phyloP scores from a whole-genome alignment of 495 filamentous ascomycete genomes.

The Recurvomyces mirabilis region DNA sequence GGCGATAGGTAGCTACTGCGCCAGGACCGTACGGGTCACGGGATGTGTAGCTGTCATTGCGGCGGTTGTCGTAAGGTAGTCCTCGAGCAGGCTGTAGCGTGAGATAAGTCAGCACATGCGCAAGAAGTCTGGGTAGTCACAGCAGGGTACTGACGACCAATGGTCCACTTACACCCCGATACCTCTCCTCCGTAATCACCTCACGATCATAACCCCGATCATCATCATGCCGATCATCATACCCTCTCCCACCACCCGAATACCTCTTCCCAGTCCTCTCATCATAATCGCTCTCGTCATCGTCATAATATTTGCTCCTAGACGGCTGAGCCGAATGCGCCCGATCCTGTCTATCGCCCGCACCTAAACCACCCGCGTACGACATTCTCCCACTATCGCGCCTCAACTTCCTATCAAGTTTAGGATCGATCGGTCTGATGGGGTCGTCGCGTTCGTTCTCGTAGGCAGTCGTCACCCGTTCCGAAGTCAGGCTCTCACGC shows the following conservation, averaged over 20 bases:
- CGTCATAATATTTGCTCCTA: slow-evolving; percentile 8
- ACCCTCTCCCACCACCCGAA: slow-evolving; percentile 5
- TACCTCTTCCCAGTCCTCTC: slow-evolving; percentile 9
- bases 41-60: slow-evolving; percentile 3
- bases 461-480: slow-evolving; percentile 10
- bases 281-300: slow-evolving; percentile 21
- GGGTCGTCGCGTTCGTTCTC: slow-evolving; percentile 17
- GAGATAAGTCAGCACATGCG: slow-evolving; percentile 3
- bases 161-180: slow-evolving; percentile 17
- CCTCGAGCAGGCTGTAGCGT: slow-evolving; percentile 11
- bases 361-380: slow-evolving; percentile 3
- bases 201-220: slow-evolving; percentile 12
- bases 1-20: slow-evolving; percentile 19
- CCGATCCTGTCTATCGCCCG: slow-evolving; percentile 2
- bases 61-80: slow-evolving; percentile 6
- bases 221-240: slow-evolving; percentile 14
- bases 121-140: background rate
- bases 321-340: slow-evolving; percentile 8
- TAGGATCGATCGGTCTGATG: slow-evolving; percentile 2
- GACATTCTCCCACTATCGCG: slow-evolving; percentile 11
- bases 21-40: slow-evolving; percentile 14
- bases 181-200: slow-evolving; percentile 19
- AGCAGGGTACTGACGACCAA: slow-evolving; percentile 2
- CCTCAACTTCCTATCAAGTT: background rate
- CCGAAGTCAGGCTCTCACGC: slow-evolving; percentile 8